Evolutionary conservation across 1,284 basidiomycete species (phyloP).

Genomic region (Rhodotorula mucilaginosa): DNA sequence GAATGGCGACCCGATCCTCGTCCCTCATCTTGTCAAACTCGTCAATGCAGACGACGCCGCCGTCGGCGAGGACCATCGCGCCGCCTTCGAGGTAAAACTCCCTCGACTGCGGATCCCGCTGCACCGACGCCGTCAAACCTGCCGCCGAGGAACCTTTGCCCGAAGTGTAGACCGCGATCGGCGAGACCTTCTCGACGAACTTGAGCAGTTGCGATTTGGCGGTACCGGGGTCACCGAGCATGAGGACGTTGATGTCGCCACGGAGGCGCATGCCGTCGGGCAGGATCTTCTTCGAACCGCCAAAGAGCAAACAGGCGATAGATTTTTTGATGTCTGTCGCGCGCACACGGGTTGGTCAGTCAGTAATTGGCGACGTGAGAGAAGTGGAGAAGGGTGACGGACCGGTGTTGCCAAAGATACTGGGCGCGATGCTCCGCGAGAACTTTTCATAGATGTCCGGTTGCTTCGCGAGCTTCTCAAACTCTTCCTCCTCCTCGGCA

Average conservation of each 20-base stretch:
- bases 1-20: constrained; percentile 97
- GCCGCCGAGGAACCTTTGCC: constrained; percentile 97
- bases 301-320: constrained; percentile 89
- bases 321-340: constrained; percentile 94
- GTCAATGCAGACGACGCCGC: constrained; percentile 98
- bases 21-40: constrained; percentile 99
- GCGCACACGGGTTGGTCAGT: neutral
- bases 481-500: constrained; percentile 95
- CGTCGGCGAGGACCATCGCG: constrained; percentile 98
- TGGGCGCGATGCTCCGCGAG: constrained; percentile 88
- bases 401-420: constrained; percentile 94
- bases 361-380: neutral
- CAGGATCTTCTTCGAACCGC: constrained; percentile 95
- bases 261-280: constrained; percentile 96
- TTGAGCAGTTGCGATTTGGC: constrained; percentile 97
- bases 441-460: constrained; percentile 93
- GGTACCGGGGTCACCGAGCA: constrained; percentile 96
- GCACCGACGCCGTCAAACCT: constrained; percentile 95
- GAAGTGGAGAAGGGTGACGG: constrained; percentile 43
- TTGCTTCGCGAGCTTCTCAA: constrained; percentile 80
- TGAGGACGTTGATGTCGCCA: constrained; percentile 95
- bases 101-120: constrained; percentile 84
- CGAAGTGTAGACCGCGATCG: constrained; percentile 96
- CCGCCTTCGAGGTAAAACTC: constrained; percentile 99
- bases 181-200: constrained; percentile 98